Conservation (phyloP, 2,329 filamentous ascomycete species). For the Stachybotrys elegans region DNA sequence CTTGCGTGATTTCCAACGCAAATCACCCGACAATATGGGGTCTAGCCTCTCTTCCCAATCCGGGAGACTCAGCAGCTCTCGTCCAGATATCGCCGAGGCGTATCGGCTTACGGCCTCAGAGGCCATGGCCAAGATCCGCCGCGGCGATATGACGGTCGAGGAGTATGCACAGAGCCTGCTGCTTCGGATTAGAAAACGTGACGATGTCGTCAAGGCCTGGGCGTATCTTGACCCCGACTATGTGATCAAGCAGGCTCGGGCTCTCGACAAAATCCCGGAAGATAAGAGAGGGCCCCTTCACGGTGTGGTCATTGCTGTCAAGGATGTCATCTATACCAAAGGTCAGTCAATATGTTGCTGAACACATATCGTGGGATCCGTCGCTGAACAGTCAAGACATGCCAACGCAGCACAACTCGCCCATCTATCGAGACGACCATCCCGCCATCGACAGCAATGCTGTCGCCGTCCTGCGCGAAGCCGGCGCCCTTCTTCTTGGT, state of each 20-base stretch:
- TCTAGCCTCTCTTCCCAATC: neutral
- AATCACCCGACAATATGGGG: neutral
- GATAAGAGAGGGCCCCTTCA: conserved; percentile 8
- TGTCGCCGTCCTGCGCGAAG: conserved; percentile 43
- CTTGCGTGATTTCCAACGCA: no score
- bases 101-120: conserved; percentile 10
- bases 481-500: conserved; percentile 49
- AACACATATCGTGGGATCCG: no score
- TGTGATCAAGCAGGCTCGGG: conserved; percentile 41
- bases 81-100: conserved; percentile 5
- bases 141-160: conserved; percentile 6
- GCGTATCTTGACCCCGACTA: conserved; percentile 35
- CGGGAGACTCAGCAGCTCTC: neutral
- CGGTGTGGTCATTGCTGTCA: conserved; percentile 40
- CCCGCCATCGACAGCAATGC: conserved; percentile 44
- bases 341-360: no score
- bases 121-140: conserved; percentile 7
- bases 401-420: conserved; percentile 49
- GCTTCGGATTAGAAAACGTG: conserved; percentile 33
- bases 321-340: conserved; percentile 53
- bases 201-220: conserved; percentile 42
- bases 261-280: conserved; percentile 33
- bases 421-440: conserved; percentile 41
- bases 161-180: conserved; percentile 40
- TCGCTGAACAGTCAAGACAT: no score